Percentiles rank a stretch among this genome's conserved stretches.
phyloP scores from a whole-genome alignment of 306 rosid species.

The Canavalia gladiata region DNA sequence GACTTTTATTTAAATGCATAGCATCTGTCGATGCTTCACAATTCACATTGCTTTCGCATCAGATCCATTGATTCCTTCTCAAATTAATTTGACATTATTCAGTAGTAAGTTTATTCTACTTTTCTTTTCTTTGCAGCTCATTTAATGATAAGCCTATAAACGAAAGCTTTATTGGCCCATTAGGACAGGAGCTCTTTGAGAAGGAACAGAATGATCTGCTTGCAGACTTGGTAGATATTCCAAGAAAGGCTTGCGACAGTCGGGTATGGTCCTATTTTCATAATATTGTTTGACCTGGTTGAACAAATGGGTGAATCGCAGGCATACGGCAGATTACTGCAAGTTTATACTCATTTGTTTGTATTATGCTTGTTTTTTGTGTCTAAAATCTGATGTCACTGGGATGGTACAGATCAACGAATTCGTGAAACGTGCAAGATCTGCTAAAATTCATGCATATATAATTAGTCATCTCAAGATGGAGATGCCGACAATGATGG shows the following conservation, averaged over 20 bases:
- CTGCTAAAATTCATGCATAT: slow-evolving; percentile 93
- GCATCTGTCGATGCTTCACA: slow-evolving; percentile 1
- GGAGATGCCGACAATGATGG: slow-evolving; percentile 95
- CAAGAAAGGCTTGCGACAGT: slow-evolving; percentile 96
- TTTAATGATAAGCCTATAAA: slow-evolving; percentile 84
- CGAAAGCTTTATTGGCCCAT: slow-evolving; percentile 72
- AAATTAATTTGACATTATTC: slow-evolving; percentile 25
- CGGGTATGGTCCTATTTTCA: slow-evolving; percentile 62
- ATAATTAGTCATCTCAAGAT: slow-evolving; percentile 86
- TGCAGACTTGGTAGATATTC: slow-evolving; percentile 84
- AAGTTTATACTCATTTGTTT: slow-evolving; percentile 14
- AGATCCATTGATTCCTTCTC: slow-evolving; percentile 3
- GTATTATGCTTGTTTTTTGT: slow-evolving; percentile 1
- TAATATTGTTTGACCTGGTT: background rate
- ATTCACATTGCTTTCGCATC: slow-evolving; percentile 37
- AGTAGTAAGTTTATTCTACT: slow-evolving; percentile 20
- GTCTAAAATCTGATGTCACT: slow-evolving; percentile 14
- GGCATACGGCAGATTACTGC: slow-evolving; percentile 20
- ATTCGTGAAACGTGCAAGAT: slow-evolving; percentile 96
- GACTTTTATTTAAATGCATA: slow-evolving; percentile 12
- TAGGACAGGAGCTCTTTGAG: slow-evolving; percentile 82
- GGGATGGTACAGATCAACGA: slow-evolving; percentile 80
- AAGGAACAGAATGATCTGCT: slow-evolving; percentile 91
- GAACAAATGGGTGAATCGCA: slow-evolving; percentile 15
- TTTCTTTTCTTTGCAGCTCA: slow-evolving; percentile 59